Evolutionary conservation across 495 filamentous ascomycete genomes (phyloP), one percentile per base, ranked within the genome.

Genomic region (Xylaria venustula): DNA sequence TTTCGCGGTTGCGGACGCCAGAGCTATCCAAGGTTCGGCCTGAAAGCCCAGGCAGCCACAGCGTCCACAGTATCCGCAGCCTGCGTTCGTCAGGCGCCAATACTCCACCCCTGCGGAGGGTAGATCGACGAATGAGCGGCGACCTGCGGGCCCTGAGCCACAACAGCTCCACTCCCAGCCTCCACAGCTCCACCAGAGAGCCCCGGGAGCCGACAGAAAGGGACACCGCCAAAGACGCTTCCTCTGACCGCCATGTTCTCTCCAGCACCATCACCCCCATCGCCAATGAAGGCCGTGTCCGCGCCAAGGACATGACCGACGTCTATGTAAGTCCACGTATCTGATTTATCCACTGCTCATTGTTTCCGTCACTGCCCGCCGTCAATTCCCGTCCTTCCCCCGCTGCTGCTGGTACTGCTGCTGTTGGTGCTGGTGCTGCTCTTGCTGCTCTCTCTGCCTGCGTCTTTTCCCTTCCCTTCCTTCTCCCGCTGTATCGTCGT

Each of bases 271-370:
- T 42, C 41, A 87, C 91, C 71, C 86, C 88, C 64, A 81, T 90
- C 71, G 90, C 86, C 66, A 90, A 93, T 82, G 90, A 92, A 83
- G 88, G 90, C 83, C 92, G 91, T 76, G 87, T 84, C 70, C 88
- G 88, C 71, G 77, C 87, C 71, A 87, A 84, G 76, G 89, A 87
- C 78, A 96, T 96, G 92, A 81, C 89, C 70, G 90, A 96, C 83
- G 89, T 95, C 79, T 96, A 90, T 78, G 92, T 97, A 86, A 87
- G 92, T 89, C 34, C 54, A 54, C 11, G 5, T 34, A 34, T 34
- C 30, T 34, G n/a, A n/a, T n/a, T n/a, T n/a, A n/a, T n/a, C n/a
- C n/a, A n/a, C n/a, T n/a, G n/a, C n/a, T n/a, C n/a, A n/a, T n/a
- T n/a, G n/a, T n/a, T n/a, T n/a, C n/a, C n/a, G n/a, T n/a, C n/a